Evolutionary conservation across 2,329 filamentous ascomycete genomes (phyloP).

Genomic region (Microcyclosporella mali): DNA sequence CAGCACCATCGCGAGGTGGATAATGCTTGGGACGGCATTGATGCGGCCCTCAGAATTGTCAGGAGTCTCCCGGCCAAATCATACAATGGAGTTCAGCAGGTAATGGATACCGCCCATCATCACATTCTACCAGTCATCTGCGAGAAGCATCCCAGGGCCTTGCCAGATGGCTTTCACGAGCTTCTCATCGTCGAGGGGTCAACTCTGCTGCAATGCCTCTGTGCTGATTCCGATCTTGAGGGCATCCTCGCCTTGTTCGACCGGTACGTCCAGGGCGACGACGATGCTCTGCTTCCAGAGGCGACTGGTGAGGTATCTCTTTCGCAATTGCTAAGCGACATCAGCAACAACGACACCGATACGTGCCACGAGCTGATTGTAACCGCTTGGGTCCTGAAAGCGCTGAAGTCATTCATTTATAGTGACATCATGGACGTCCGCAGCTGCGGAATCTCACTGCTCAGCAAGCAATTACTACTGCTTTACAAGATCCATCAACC

Average conservation of each 20-base stretch:
- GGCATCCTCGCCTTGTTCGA: conserved; percentile 15
- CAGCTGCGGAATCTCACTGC: conserved; percentile 66
- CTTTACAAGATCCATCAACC: conserved; percentile 51
- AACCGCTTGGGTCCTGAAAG: conserved; percentile 62
- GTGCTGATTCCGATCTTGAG: conserved; percentile 2
- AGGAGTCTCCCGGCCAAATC: conserved; percentile 2
- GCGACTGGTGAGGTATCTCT: conserved; percentile 1
- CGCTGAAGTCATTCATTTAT: conserved; percentile 65
- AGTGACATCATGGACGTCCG: conserved; percentile 88
- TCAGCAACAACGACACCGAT: conserved; percentile 12
- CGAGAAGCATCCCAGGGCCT: conserved; percentile 27
- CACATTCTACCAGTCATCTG: conserved; percentile 23
- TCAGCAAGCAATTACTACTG: conserved; percentile 64
- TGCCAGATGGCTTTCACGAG: conserved; percentile 24
- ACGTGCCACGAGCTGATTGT: conserved; percentile 45
- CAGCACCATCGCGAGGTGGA: conserved; percentile 12
- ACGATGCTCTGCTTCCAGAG: conserved; percentile 18
- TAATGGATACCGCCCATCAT: conserved; percentile 20
- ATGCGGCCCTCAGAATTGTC: conserved; percentile 15
- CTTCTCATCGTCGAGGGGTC: conserved; percentile 6
- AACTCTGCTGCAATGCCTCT: conserved; percentile 5
- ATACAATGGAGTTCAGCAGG: conserved; percentile 9
- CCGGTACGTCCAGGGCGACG: conserved; percentile 18
- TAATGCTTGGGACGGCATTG: conserved; percentile 21
- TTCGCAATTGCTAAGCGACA: conserved; percentile 6